Conservation (phyloP, 306 rosid genomes). For the Morella rubra region DNA sequence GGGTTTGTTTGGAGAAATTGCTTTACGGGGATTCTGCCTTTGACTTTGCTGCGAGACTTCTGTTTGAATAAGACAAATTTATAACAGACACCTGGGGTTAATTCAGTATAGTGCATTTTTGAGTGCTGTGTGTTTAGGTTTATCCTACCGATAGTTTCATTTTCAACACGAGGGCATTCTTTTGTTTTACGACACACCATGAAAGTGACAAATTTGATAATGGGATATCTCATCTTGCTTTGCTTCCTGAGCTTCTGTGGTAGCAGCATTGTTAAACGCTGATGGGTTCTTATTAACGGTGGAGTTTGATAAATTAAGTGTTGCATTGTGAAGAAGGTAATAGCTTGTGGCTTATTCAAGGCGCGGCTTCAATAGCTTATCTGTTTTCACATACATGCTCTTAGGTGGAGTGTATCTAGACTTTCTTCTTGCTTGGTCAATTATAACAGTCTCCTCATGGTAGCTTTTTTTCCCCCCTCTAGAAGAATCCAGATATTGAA, state of each 20-base stretch:
- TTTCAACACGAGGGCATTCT: neutral
- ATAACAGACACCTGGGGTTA: neutral
- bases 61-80: neutral
- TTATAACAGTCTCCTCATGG: constrained; percentile 14
- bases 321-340: neutral
- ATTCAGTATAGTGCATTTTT: neutral
- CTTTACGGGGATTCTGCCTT: neutral
- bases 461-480: neutral
- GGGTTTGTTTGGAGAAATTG: neutral
- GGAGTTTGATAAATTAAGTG: neutral
- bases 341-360: neutral
- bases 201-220: neutral
- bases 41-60: neutral
- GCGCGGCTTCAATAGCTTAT: neutral
- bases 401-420: neutral
- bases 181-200: neutral
- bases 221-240: neutral
- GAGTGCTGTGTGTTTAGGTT: neutral
- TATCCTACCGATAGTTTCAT: neutral
- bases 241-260: neutral
- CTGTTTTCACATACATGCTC: neutral
- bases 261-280: neutral
- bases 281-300: neutral
- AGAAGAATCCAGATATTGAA: constrained; percentile 57
- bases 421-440: constrained; percentile 3